phyloP scores from a whole-genome alignment of 306 rosid genomes.

The Acmispon strigosus region DNA sequence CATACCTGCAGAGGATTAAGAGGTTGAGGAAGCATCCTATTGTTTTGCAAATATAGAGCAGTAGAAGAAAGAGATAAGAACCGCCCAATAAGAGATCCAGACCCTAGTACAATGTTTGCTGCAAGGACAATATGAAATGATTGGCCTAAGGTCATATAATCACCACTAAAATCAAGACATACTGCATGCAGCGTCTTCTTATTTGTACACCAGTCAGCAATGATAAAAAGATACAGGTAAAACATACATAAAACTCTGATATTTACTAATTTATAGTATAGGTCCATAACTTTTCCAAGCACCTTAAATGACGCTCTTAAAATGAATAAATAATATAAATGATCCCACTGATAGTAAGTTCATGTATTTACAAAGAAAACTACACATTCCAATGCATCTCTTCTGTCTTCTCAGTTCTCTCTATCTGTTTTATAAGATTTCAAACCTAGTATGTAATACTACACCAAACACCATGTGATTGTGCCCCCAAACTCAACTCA shows the following conservation, averaged over 20 bases:
- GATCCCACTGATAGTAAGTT: too few species aligned
- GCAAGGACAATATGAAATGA: conserved; percentile 31
- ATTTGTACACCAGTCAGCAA: conserved; percentile 1
- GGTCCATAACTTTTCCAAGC: neutral
- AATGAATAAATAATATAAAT: too few species aligned
- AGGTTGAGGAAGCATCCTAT: conserved; percentile 38
- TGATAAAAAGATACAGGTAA: neutral
- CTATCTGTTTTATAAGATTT: neutral
- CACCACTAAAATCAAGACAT: conserved; percentile 10
- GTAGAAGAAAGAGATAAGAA: conserved; percentile 47
- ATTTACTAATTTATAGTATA: neutral
- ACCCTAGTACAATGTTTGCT: conserved; percentile 66
- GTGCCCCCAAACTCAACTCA: neutral
- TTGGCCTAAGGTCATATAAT: conserved; percentile 15
- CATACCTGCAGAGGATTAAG: conserved; percentile 74
- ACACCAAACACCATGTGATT: neutral
- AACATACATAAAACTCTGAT: neutral
- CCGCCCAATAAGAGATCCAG: conserved; percentile 70
- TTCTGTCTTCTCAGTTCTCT: neutral
- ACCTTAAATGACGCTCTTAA: neutral
- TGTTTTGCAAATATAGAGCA: conserved; percentile 20
- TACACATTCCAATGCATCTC: too few species aligned
- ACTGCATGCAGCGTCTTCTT: neutral
- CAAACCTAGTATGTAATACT: conserved; percentile 2
- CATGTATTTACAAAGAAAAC: too few species aligned